phyloP scores from a whole-genome alignment of 192 early-diverging fungal genomes.

The Thamnidium elegans region DNA sequence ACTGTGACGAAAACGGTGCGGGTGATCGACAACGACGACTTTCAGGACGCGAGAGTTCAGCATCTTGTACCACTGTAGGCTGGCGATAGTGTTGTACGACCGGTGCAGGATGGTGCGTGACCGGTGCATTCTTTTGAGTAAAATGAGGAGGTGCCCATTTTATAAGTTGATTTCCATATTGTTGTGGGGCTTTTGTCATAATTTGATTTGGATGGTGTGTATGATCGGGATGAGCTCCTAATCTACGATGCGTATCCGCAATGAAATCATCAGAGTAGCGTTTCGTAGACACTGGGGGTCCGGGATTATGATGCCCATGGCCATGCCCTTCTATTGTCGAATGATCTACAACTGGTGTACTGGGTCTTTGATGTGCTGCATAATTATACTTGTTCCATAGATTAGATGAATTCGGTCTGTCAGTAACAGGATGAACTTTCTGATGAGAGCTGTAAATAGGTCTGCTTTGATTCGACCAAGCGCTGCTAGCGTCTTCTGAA shows the following conservation, averaged over 20 bases:
- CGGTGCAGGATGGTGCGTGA: not conserved
- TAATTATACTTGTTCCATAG: constrained; percentile 3
- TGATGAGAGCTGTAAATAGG: constrained; percentile 15
- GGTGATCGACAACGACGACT: not conserved
- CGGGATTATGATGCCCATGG: not conserved
- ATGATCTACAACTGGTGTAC: not conserved
- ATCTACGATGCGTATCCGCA: not conserved
- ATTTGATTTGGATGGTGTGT: not conserved
- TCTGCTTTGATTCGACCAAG: not conserved
- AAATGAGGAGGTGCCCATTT: constrained; percentile 8
- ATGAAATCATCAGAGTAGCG: not conserved
- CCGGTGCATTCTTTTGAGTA: not conserved
- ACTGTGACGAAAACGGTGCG: not conserved
- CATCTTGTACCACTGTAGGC: constrained; percentile 1
- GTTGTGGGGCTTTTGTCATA: not conserved
- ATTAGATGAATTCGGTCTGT: constrained; percentile 9
- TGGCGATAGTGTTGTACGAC: not conserved
- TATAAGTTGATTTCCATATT: constrained; percentile 13
- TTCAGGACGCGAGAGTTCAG: not conserved
- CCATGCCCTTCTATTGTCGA: no score
- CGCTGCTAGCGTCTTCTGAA: not conserved
- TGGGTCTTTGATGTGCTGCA: not conserved
- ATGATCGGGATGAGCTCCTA: not conserved
- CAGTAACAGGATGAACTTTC: constrained; percentile 4
- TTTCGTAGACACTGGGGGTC: not conserved